Base-by-base conservation (phyloP, 768 basidiomycete genomes). In the Termitomyces sp. region DNA sequence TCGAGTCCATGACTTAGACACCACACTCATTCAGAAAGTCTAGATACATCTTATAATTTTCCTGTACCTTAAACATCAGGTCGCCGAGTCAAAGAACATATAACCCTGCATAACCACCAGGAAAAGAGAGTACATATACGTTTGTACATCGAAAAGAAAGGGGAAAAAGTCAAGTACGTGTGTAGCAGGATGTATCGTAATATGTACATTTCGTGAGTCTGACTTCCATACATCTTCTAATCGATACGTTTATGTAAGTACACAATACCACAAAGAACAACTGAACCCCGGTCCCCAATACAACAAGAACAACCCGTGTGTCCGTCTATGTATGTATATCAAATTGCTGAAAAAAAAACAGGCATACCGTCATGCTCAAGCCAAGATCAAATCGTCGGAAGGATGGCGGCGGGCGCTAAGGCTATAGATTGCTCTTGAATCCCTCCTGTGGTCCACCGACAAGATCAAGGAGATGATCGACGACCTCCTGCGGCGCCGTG, bases 401-500 rank as follows among this genome's bases (percentile, higher is more conserved):
- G 28, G 28, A 4, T 4, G 22, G 16, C 13, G 36, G 12, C 2
- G 1, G 1, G 5, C 7, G 12, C 45, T 20, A 36, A 28, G 4
- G 0, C 33, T 55, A 64, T 20, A 64, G 38, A 38, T 32, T 57
- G 46, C 63, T 64, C 51, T 55, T 60, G n/a, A 57, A 57, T 22
- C 55, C 33, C 49, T 42, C 49, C 45, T 20, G 8, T 2, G 42
- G 52, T 7, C 58, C 58, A 18, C 52, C 78, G 32, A 86, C 85
- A 60, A 93, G 75, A 42, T 83, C 74, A 57, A 91, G 72, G 81
- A 96, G 85, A 65, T 90, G 84, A 8, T 90, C 90, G 24, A 96
- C 86, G 62, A 96, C 84, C 77, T 96, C 94, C 57, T 84, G 85
- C 15, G 96, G 92, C 50, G 88, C 86, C 62, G 91, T 93, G 56